Evolutionary conservation across 179 eudicot genomes (phyloP).

Genomic region (Patellifolia procumbens): DNA sequence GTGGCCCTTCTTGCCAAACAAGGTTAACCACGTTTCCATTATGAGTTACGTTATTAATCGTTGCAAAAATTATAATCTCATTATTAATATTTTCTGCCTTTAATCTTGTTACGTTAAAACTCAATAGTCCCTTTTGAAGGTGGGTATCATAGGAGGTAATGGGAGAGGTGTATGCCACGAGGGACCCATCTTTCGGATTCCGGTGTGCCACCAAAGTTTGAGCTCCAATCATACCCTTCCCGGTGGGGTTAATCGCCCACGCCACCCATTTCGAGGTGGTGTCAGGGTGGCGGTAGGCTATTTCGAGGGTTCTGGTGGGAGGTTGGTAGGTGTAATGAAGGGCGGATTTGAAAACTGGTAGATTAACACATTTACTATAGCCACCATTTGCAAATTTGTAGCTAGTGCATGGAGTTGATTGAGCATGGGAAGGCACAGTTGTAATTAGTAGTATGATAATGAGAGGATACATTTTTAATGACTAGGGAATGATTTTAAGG

Average conservation of each 20-base stretch:
- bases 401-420: slow-evolving; percentile 19
- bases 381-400: neutral
- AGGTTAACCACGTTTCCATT: slow-evolving; percentile 51
- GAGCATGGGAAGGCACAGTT: slow-evolving; percentile 6
- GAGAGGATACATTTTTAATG: neutral
- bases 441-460: neutral
- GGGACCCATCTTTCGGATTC: slow-evolving; percentile 45
- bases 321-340: slow-evolving; percentile 66
- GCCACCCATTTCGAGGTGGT: slow-evolving; percentile 57
- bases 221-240: slow-evolving; percentile 60
- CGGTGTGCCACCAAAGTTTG: slow-evolving; percentile 69
- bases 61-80: slow-evolving; percentile 65
- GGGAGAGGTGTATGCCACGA: slow-evolving; percentile 65
- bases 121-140: slow-evolving; percentile 30
- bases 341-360: slow-evolving; percentile 53
- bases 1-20: slow-evolving; percentile 80
- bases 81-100: slow-evolving; percentile 38
- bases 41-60: slow-evolving; percentile 40
- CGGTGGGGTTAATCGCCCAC: slow-evolving; percentile 70
- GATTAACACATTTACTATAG: slow-evolving; percentile 52
- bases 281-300: slow-evolving; percentile 63
- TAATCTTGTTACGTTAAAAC: slow-evolving; percentile 53
- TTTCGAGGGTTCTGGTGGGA: slow-evolving; percentile 34
- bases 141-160: slow-evolving; percentile 42
- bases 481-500: neutral